These are phyloP conservation scores for Nemania abortiva DNA, from an alignment of 2,329 filamentous ascomycete genomes.

Conservation along the genomic window DNA sequence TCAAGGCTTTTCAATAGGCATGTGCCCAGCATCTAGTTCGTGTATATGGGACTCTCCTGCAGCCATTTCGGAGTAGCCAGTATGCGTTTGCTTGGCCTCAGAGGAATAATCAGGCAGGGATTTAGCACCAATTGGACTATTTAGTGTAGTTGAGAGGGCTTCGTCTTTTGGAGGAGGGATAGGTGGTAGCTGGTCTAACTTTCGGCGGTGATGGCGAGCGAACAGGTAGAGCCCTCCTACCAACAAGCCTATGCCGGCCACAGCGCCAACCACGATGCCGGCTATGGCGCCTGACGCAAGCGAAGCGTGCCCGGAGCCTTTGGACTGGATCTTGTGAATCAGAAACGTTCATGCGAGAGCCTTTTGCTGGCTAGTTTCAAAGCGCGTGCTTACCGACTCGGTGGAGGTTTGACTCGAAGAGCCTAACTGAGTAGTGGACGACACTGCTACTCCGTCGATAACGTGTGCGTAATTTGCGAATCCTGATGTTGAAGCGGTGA, in stretches of 20 bases:
- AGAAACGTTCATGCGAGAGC: neutral
- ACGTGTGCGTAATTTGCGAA: slow-evolving; percentile 41
- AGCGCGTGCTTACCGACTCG: slow-evolving; percentile 23
- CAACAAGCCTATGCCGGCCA: slow-evolving; percentile 27
- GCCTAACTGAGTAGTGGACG: slow-evolving; percentile 4
- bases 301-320: slow-evolving; percentile 11
- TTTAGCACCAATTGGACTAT: neutral
- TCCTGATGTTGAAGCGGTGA: slow-evolving; percentile 23
- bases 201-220: slow-evolving; percentile 30
- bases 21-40: slow-evolving; percentile 25
- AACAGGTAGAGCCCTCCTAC: slow-evolving; percentile 29
- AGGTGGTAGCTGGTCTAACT: neutral
- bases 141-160: neutral
- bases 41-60: slow-evolving; percentile 6
- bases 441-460: slow-evolving; percentile 41
- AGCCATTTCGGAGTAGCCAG: slow-evolving; percentile 16
- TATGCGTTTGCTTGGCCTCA: neutral
- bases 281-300: slow-evolving; percentile 39
- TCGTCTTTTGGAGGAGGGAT: slow-evolving; percentile 21
- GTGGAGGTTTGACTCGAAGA: slow-evolving; percentile 2
- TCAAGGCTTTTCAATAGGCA: slow-evolving; percentile 22
- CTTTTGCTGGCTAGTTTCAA: neutral
- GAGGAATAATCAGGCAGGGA: neutral
- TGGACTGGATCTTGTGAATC: slow-evolving; percentile 7
- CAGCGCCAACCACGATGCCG: slow-evolving; percentile 39